A percentile compares a stretch with the other conserved stretches of the same genome.
phyloP scores from a whole-genome alignment of 2,329 filamentous ascomycete genomes.

The Monilinia fructicola region DNA sequence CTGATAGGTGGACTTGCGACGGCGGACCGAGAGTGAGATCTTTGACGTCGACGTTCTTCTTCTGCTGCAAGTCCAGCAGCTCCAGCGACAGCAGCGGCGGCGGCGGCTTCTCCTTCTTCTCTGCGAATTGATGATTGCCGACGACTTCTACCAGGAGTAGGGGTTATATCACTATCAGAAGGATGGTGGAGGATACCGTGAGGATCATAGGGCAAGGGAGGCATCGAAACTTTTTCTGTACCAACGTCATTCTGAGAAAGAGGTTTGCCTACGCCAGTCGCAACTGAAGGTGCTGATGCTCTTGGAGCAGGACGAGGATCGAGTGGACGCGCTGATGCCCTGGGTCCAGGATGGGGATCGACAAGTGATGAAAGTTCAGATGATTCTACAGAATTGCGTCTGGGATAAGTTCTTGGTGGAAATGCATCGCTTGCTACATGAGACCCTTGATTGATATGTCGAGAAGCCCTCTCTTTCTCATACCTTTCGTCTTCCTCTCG shows the following conservation, averaged over 20 bases:
- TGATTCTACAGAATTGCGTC: conserved; percentile 39
- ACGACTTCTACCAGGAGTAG: conserved; percentile 41
- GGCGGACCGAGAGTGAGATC: conserved; percentile 30
- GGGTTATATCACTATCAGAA: conserved; percentile 28
- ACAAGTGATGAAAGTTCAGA: conserved; percentile 40
- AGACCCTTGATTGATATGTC: conserved; percentile 53
- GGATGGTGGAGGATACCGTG: conserved; percentile 45
- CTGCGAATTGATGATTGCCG: conserved; percentile 50
- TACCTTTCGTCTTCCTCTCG: conserved; percentile 45
- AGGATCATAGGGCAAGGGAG: conserved; percentile 54
- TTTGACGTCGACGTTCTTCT: conserved; percentile 44
- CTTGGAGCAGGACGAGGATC: conserved; percentile 41
- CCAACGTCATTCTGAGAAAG: conserved; percentile 45
- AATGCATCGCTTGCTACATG: conserved; percentile 69
- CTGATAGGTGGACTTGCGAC: conserved; percentile 51
- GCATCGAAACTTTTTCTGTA: conserved; percentile 49
- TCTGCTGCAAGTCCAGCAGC: conserved; percentile 51
- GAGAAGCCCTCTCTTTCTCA: conserved; percentile 59
- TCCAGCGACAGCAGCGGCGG: conserved; percentile 47
- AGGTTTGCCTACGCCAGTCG: conserved; percentile 32
- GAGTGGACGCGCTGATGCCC: conserved; percentile 42
- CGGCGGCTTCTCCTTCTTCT: conserved; percentile 46
- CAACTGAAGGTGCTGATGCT: conserved; percentile 41
- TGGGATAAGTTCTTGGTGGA: conserved; percentile 45
- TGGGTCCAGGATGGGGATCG: conserved; percentile 41